Evolutionary conservation across 2,329 filamentous ascomycete genomes (phyloP), one percentile per base, ranked within the genome.

Genomic region (Hypoxylon sp.): DNA sequence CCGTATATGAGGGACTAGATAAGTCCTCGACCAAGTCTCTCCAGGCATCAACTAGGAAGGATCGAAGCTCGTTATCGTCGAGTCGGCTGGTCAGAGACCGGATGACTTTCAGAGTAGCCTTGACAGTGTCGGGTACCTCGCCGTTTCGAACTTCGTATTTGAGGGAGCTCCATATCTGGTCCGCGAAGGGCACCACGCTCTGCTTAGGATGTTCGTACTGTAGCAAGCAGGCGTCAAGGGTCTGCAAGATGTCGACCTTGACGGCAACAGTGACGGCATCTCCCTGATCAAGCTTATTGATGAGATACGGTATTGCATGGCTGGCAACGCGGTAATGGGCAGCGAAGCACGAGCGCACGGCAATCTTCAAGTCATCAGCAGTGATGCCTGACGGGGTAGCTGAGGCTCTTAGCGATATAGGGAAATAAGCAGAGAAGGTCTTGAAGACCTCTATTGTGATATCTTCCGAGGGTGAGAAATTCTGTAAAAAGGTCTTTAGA

Each of bases 61-160:
- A 74, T 27, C 74, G 72, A 6, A 83, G 74, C 46, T 77, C 70
- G 2, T 77, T 74, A 3, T 74, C 78, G 8, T 77, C 74, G 2
- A 86, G 73, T 42, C 76, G 75, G 7, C 71, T 75, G 0, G 81
- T 75, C 2, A 85, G 74, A 8, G 80, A 75, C 27, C 79, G 78
- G 48, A 87, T 77, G 3, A 83, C 81, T 41, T 81, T 79, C 13
- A 86, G 72, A 0, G 83, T 85, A 2, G 79, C 79, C 67, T 83
- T 80, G 11, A 86, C 82, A 0, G 79, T 79, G 59, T 86, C 84
- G 57, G 82, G 79, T 7, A 83, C 77, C 57, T 87, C 84, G 10
- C 84, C 84, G 50, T 86, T 85, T 27, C 84, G 81, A 10, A 86
- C 84, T 62, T 87, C 84, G 58, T 85, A 86, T 67, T 86, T 87